Base-by-base conservation (phyloP, 192 early-diverging fungal genomes). In the Backusella macrospora region DNA sequence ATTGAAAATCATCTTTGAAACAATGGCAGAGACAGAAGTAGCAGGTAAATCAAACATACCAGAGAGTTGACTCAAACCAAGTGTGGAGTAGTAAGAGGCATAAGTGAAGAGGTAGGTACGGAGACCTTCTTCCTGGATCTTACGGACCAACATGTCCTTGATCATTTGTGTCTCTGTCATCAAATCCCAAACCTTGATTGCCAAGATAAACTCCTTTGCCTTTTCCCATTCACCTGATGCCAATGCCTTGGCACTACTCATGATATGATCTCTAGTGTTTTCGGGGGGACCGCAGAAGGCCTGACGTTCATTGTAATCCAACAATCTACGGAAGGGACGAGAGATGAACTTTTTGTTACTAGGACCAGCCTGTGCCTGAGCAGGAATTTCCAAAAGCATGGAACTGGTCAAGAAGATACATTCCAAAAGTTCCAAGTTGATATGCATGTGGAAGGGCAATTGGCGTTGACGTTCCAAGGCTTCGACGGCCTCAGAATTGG, bases 371-470 rank as follows among this genome's bases (percentile, higher is more conserved):
- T 91, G 86, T 10, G 97, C 98, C 91, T 97, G 96, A 79, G 87
- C 90, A 26, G 98, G 97, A 75, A 99, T 95, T 84, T 99, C 98
- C n/a, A 99, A 85, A 52, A 99, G 85, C 96, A 99, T 96, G 23
- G 95, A 94, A 79, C 91, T 93, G 12, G 94, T 95, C 82, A 98
- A 84, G 84, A 97, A 98, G 37, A 95, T 93, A 79, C 95, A 98
- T 87, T 99, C 98, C 52, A 99, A 83, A 18, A 99, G 89, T 85
- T 99, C 98, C 65, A 99, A 83, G 86, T 99, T 99, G 83, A 99
- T 96, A 86, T 97, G 96, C 93, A 99, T 96, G 86, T 99, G 98
- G 93, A 98, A 98, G 23, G 98, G 98, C 76, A 99, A 85, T 87
- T 98, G 97, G 71, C 98, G 88, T 85, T 92, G 94, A 77, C 95